These are phyloP conservation scores for Apiotrichum akiyoshidainum DNA, from an alignment of 1,284 basidiomycete species.

Conservation along the genomic window DNA sequence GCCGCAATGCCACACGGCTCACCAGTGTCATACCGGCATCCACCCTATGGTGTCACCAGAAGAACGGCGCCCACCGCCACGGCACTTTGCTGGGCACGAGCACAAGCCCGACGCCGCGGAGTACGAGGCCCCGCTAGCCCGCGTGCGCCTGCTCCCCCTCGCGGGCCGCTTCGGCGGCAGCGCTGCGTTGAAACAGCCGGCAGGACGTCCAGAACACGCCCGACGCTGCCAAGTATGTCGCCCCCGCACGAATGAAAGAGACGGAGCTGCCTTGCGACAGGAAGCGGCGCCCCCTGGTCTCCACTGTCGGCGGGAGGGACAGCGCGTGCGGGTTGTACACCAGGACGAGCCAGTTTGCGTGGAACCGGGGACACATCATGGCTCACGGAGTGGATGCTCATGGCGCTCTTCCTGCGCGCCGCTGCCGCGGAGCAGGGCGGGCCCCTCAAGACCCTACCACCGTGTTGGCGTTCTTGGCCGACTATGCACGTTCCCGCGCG, in stretches of 20 bases:
- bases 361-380: background rate
- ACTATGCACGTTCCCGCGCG: slow-evolving; percentile 9
- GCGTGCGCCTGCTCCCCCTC: background rate
- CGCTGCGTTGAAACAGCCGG: slow-evolving; percentile 4
- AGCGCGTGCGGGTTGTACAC: background rate
- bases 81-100: no score
- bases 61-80: no score
- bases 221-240: slow-evolving; percentile 4
- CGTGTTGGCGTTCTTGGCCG: slow-evolving; percentile 2
- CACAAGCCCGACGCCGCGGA: no score
- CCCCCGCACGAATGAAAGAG: no score
- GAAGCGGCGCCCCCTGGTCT: background rate
- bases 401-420: slow-evolving; percentile 3
- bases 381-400: background rate
- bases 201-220: background rate
- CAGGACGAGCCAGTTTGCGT: background rate
- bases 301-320: background rate
- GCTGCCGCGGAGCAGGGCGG: slow-evolving; percentile 3
- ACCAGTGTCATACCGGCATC: no score
- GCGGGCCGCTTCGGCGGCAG: slow-evolving; percentile 9
- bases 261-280: background rate
- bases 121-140: no score
- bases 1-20: no score
- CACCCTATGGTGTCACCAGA: no score
- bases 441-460: slow-evolving; percentile 12